phyloP scores from a whole-genome alignment of 805 yeast species.

The Saturnispora bothae region DNA sequence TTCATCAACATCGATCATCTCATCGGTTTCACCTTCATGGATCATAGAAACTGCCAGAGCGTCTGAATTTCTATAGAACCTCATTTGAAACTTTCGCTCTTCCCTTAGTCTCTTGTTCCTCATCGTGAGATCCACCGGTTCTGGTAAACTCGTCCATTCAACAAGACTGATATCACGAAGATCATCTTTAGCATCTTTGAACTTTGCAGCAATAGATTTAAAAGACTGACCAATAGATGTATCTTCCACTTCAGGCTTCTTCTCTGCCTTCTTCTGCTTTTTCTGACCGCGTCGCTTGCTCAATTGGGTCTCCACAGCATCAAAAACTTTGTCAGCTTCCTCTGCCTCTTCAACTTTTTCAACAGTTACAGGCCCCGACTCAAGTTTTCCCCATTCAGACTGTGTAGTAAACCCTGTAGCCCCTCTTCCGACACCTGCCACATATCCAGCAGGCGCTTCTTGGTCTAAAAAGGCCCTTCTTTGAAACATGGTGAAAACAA shows the following conservation, averaged over 20 bases:
- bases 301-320: conserved; percentile 47
- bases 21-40: conserved; percentile 23
- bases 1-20: conserved; percentile 16
- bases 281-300: too few species aligned
- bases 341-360: conserved; percentile 14
- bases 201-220: conserved; percentile 38
- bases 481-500: not conserved
- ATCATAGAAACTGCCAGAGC: conserved; percentile 33
- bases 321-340: conserved; percentile 69
- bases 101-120: conserved; percentile 63
- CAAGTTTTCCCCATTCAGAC: conserved; percentile 56
- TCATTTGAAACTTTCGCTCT: conserved; percentile 47
- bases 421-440: conserved; percentile 91
- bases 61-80: conserved; percentile 82
- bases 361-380: not conserved
- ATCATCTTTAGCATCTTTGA: conserved; percentile 57
- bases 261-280: too few species aligned
- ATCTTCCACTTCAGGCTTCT: conserved; percentile 18
- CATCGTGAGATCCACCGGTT: conserved; percentile 78
- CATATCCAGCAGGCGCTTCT: conserved; percentile 81
- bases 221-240: conserved; percentile 19
- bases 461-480: conserved; percentile 63
- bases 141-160: conserved; percentile 80
- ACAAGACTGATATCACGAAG: conserved; percentile 48
- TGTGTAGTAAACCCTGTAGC: conserved; percentile 88